Base-by-base conservation (phyloP, 345 rosid species). In the Erucastrum elatum region DNA sequence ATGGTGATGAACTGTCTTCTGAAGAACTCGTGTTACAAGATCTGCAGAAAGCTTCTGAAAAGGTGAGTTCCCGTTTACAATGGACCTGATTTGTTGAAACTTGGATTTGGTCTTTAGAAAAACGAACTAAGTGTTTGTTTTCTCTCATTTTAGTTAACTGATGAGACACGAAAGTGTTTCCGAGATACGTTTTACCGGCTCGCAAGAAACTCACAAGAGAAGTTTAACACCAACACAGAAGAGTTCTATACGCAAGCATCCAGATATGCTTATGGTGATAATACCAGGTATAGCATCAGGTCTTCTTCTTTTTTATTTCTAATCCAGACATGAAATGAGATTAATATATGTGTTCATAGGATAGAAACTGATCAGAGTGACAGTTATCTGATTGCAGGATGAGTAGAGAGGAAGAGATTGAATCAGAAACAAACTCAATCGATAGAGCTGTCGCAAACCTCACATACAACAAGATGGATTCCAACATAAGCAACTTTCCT, bases 141-240 rank as follows among this genome's bases (percentile, higher is more conserved):
- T 16, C 3, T 35, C 41, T 16, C 8, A 26, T 46, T 13, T 15
- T 87, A 94, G 98, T 79, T 94, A 77, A 82, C 82, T 2, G 83
- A 86, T 64, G 81, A 84, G 78, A 85, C 90, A 8, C 85, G 97
- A 25, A 87, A 88, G 55, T 90, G 97, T 83, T 85, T 94, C 65
- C 90, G 94, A 17, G 94, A 90, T 82, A 90, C 93, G 12, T 80
- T 94, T 73, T 90, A 94, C 80, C 98, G 98, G 35, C 92, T 94
- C 59, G 94, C 98, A 26, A 84, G 84, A 83, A 84, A 83, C 81
- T 85, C 98, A 56, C 83, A 83, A 62, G 83, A 75, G 6, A 75
- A 75, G 56, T 34, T 53, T 8, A 64, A 53, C 55, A 69, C 81
- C 65, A 84, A 39, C 71, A 49, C 58, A 77, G 74, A 71, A 67